phyloP scores from a whole-genome alignment of 257 asterid genomes.

The Solanum ossicruentum region DNA sequence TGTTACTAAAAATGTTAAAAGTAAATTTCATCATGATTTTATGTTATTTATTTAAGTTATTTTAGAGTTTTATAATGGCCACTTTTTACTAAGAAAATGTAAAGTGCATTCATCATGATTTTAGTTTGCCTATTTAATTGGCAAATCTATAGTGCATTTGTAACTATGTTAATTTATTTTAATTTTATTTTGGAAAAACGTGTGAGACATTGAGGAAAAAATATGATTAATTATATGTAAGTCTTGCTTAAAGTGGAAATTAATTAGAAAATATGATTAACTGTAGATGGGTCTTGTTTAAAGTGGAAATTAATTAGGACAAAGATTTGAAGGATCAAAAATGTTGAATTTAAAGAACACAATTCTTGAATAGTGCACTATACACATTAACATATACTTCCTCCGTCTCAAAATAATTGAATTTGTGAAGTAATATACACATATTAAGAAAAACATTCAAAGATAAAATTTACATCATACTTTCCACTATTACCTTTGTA shows the following conservation, averaged over 20 bases:
- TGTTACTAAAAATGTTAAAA: slow-evolving; percentile 32
- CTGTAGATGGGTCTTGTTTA: not conserved
- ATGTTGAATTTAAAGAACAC: not conserved
- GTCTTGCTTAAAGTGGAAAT: not conserved
- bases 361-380: not conserved
- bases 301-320: not conserved
- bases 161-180: not conserved
- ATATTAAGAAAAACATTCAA: too few relatives aligned
- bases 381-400: not conserved
- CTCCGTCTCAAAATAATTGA: too few relatives aligned
- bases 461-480: too few relatives aligned
- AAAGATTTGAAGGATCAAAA: not conserved
- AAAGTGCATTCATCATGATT: not conserved
- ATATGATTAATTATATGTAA: not conserved
- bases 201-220: not conserved
- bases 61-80: not conserved
- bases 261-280: not conserved
- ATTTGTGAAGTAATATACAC: too few relatives aligned
- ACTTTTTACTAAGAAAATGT: slow-evolving; percentile 20
- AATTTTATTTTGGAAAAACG: not conserved
- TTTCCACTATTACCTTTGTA: too few relatives aligned
- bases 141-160: not conserved
- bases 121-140: not conserved
- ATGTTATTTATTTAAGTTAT: not conserved
- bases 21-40: slow-evolving; percentile 13